A percentile compares a stretch with the other conserved stretches of the same genome.
Conservation (phyloP, 139 green algal genomes). For the Trebouxia sp. region DNA sequence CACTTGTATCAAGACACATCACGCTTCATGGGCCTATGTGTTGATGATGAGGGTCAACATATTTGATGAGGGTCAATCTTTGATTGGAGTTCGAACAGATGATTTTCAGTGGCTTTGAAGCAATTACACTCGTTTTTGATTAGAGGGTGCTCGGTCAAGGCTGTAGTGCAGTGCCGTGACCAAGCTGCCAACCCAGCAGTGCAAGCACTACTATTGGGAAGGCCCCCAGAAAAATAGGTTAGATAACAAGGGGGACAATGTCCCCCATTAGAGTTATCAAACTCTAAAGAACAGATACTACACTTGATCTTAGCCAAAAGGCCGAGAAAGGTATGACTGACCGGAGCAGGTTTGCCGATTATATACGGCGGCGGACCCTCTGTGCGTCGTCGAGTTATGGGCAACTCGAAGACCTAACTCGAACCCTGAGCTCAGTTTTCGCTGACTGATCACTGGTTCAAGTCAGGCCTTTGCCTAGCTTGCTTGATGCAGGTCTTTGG, state of each 20-base stretch:
- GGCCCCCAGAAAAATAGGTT: slow-evolving; percentile 28
- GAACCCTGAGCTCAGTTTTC: too few species aligned
- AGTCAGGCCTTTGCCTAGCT: too few species aligned
- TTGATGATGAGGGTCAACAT: too few species aligned
- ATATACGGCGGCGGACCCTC: not conserved
- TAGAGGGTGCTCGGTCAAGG: slow-evolving; percentile 20
- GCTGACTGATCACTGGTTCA: not conserved
- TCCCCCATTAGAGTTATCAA: slow-evolving; percentile 29
- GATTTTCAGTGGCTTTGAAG: not conserved
- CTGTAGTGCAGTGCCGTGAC: slow-evolving; percentile 24
- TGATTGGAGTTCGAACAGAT: too few species aligned
- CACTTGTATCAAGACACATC: too few species aligned
- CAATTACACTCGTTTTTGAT: not conserved
- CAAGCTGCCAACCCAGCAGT: slow-evolving; percentile 25
- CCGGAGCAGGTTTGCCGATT: not conserved
- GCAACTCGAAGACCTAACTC: not conserved
- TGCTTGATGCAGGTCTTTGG: too few species aligned
- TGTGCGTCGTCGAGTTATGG: not conserved
- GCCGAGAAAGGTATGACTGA: slow-evolving; percentile 22
- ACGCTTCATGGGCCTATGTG: too few species aligned
- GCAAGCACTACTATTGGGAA: slow-evolving; percentile 21
- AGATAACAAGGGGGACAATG: slow-evolving; percentile 28
- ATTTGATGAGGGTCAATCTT: too few species aligned
- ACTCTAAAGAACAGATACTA: slow-evolving; percentile 30
- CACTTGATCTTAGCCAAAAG: slow-evolving; percentile 30